Evolutionary conservation across 2,329 filamentous ascomycete species (phyloP), one percentile per base, ranked within the genome.

Genomic region (Penicillium freii): DNA sequence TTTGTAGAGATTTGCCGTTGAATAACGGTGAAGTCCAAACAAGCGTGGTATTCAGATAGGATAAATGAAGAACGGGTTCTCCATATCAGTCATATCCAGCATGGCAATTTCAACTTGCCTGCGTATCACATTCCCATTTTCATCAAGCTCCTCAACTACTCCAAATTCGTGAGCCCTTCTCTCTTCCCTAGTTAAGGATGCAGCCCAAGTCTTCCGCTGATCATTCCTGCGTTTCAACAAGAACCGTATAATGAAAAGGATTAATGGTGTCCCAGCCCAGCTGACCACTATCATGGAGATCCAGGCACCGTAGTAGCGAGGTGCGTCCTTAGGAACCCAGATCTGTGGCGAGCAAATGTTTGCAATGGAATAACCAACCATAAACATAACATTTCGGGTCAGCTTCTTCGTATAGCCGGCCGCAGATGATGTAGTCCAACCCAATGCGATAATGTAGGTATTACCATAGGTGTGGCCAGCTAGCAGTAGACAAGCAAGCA

Each of bases 41-140:
- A n/a, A 1, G 4, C 27, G 4, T 15, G 6, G 6, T 8, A 15
- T 33, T 46, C 55, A 71, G 36, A 70, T 29, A 0, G 69, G 67
- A 53, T 77, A 77, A 6, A 77, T 69, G 25, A 77, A 77, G 52
- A 69, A 71, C 27, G 67, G 71, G 48, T 77, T 78, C 54, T 78
- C 71, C 46, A 76, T 27, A 50, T 78, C 76, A 2, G 74, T 77
- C 45, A 77, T 54, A 43, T 77, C 71, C 56, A 60, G 31, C 39
- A 58, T 36, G 5, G 75, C 67, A 34, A 77, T 60, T 25, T 75
- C 71, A 5, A 74, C 75, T 57, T 73, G 69, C 10, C 61, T 63
- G 33, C 64, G 61, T 11, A 73, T 63, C 6, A 68, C 27, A 21
- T 63, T 46, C 0, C 75, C 74, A 39, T 56, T 60, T 25, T 73